These are phyloP conservation scores for Haplosporangium gracile DNA, from an alignment of 192 early-diverging fungal species.

Conservation along the genomic window DNA sequence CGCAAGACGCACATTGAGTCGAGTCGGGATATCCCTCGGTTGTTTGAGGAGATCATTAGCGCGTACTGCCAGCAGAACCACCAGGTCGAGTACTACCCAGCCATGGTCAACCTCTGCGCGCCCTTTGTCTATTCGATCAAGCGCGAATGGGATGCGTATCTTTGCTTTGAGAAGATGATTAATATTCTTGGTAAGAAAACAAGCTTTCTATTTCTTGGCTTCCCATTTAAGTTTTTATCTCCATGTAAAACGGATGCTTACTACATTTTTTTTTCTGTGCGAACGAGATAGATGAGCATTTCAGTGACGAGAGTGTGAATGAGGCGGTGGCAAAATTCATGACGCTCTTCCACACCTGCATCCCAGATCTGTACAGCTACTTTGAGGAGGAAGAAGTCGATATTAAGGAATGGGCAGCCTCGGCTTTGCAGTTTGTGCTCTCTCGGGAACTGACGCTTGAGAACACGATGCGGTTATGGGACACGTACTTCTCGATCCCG, in stretches of 20 bases:
- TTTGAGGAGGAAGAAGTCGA: conserved; percentile 97
- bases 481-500: conserved; percentile 85
- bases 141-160: conserved; percentile 82
- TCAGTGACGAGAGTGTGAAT: conserved; percentile 70
- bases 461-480: conserved; percentile 83
- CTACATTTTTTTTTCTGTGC: not conserved
- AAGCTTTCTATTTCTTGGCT: no score
- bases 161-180: conserved; percentile 83
- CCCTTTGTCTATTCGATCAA: conserved; percentile 83
- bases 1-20: conserved; percentile 39
- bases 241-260: not conserved
- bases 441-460: conserved; percentile 85
- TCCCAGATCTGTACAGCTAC: conserved; percentile 92
- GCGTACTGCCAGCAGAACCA: conserved; percentile 85
- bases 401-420: conserved; percentile 85
- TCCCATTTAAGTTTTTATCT: not conserved
- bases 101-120: conserved; percentile 79
- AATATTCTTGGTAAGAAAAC: conserved; percentile 67
- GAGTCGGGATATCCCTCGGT: conserved; percentile 48
- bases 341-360: conserved; percentile 81
- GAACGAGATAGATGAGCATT: conserved; percentile 73
- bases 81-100: conserved; percentile 80
- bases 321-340: conserved; percentile 89
- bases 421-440: conserved; percentile 83
- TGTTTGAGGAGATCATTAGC: conserved; percentile 85